phyloP scores from a whole-genome alignment of 371 early-diverging fungal genomes.

The Funneliformis caledonium region DNA sequence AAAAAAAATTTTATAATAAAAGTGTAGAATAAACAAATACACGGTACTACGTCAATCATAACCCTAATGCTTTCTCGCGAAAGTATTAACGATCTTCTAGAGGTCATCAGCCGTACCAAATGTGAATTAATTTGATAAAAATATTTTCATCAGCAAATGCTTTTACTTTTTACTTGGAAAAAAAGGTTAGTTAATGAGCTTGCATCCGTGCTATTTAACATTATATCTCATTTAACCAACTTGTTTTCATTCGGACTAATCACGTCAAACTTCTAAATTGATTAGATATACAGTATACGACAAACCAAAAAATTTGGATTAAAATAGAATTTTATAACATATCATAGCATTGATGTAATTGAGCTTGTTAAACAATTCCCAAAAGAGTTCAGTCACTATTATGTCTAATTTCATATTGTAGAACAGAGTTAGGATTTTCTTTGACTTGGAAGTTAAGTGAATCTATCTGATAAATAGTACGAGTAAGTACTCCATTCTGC shows the following conservation, averaged over 20 bases:
- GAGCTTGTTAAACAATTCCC: slow-evolving; percentile 49
- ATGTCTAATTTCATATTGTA: slow-evolving; percentile 43
- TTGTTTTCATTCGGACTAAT: slow-evolving; percentile 49
- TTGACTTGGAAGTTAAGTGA: slow-evolving; percentile 46
- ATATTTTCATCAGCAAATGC: slow-evolving; percentile 22
- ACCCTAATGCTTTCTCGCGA: slow-evolving; percentile 49
- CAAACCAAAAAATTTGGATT: neutral
- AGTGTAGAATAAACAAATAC: no score
- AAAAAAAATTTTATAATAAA: neutral
- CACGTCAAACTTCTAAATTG: slow-evolving; percentile 47
- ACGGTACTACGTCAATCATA: slow-evolving; percentile 54
- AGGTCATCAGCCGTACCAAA: slow-evolving; percentile 53
- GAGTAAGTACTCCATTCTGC: slow-evolving; percentile 48
- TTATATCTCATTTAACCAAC: slow-evolving; percentile 26
- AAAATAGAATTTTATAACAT: neutral
- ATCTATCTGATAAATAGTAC: slow-evolving; percentile 56
- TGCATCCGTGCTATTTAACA: slow-evolving; percentile 46
- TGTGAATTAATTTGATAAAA: slow-evolving; percentile 48
- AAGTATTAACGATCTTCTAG: slow-evolving; percentile 46
- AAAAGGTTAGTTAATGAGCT: neutral
- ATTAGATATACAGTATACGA: neutral
- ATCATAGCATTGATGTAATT: slow-evolving; percentile 49
- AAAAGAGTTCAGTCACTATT: slow-evolving; percentile 54
- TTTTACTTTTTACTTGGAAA: neutral
- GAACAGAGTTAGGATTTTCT: neutral